Base-by-base conservation (phyloP, 805 yeast genomes). In the Millerozyma acaciae region DNA sequence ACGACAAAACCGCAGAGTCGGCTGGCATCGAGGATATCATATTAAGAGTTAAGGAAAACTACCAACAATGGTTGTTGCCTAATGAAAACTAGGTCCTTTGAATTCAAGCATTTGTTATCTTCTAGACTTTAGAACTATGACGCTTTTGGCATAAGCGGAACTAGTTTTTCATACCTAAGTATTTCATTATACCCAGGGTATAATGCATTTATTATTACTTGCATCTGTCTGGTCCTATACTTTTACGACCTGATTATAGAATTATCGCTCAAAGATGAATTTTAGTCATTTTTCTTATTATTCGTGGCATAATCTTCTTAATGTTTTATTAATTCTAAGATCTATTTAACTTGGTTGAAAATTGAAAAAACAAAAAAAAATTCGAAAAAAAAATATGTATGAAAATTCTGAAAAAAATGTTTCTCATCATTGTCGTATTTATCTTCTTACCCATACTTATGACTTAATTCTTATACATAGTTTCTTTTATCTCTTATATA, bases 21-120 rank as follows among this genome's bases (percentile, higher is more conserved):
- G 67, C 62, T 26, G 57, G 61, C 27, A 56, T 65, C 33, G 62
- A 57, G 18, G 80, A 75, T 37, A 57, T 72, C 43, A 75, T 76
- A 51, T 68, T 84, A 42, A 76, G 93, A 52, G 75, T 80, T 16
- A 68, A 67, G 37, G 63, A 60, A 30, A 74, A 74, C 54, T 78
- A 74, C 58, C 64, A 70, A 40, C 75, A 69, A 41, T 86, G 95
- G 94, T 72, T 87, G 29, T 65, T 87, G 43, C 78, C 37, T 20
- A 33, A 30, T 24, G 41, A 38, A 16, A 28, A 28, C 21, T 28
- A 28, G 21, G 13, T 27, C n/a, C n/a, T n/a, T n/a, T n/a, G n/a
- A n/a, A n/a, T n/a, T n/a, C n/a, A n/a, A n/a, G n/a, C n/a, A n/a
- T n/a, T n/a, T n/a, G n/a, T n/a, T n/a, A n/a, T n/a, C n/a, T n/a